Conservation (phyloP, 2,329 filamentous ascomycete species). For the Neonectria coccinea region DNA sequence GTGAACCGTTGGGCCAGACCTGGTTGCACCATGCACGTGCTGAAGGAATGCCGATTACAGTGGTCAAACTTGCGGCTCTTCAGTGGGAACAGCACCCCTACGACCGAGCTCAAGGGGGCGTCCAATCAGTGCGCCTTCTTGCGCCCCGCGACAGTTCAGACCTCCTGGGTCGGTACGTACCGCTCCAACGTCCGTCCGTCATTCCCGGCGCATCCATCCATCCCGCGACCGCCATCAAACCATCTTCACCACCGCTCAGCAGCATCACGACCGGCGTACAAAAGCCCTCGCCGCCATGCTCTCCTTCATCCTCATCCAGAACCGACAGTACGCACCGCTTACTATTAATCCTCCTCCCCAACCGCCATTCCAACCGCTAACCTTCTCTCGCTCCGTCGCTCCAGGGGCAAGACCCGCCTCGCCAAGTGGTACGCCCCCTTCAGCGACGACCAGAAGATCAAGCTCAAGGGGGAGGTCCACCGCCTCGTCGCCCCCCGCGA, state of each 20-base stretch:
- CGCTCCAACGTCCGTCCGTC: conserved; percentile 12
- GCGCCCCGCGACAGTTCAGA: conserved; percentile 25
- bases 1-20: no score
- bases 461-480: conserved; percentile 98
- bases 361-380: not conserved
- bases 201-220: conserved; percentile 23
- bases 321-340: conserved; percentile 76
- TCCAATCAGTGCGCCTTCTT: conserved; percentile 27
- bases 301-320: conserved; percentile 91
- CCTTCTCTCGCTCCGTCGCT: conserved; percentile 15
- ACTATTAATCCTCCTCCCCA: not conserved
- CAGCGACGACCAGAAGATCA: conserved; percentile 98
- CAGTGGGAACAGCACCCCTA: conserved; percentile 4
- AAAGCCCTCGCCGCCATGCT: conserved; percentile 62
- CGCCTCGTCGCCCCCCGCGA: conserved; percentile 96
- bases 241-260: conserved; percentile 16
- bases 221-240: conserved; percentile 8
- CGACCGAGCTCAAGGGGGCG: not conserved
- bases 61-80: conserved; percentile 18
- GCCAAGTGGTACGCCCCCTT: conserved; percentile 99
- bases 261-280: conserved; percentile 13
- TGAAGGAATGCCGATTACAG: not conserved
- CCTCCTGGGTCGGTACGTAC: conserved; percentile 9
- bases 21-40: not conserved
- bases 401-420: conserved; percentile 94